Percentiles rank a stretch among this genome's conserved stretches.
phyloP scores from a whole-genome alignment of 345 rosid species.

The Cardamine resedifolia region DNA sequence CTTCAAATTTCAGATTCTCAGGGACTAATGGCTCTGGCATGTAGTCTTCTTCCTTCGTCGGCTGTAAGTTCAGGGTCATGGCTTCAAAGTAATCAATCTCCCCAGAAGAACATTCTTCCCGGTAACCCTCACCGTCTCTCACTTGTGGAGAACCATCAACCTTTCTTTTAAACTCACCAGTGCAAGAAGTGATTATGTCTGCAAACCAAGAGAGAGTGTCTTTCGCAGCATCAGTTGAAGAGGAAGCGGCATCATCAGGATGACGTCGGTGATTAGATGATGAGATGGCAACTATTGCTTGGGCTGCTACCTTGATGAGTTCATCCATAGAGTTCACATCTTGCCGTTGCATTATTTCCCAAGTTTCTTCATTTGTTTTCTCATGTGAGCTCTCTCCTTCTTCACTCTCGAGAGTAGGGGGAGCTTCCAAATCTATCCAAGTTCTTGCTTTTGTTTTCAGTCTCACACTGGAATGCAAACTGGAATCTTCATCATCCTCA shows the following conservation, averaged over 20 bases:
- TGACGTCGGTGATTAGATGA: constrained; percentile 26
- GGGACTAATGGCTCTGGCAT: constrained; percentile 77
- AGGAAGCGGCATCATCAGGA: constrained; percentile 35
- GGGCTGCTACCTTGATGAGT: constrained; percentile 45
- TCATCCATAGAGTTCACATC: constrained; percentile 27
- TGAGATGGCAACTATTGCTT: constrained; percentile 65
- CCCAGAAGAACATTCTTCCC: constrained; percentile 33
- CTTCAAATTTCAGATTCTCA: constrained; percentile 55
- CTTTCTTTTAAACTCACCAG: constrained; percentile 15
- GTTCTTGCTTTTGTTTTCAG: constrained; percentile 38
- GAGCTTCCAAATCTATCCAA: constrained; percentile 67
- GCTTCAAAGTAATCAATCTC: constrained; percentile 65
- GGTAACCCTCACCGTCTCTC: constrained; percentile 21
- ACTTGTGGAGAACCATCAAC: constrained; percentile 22
- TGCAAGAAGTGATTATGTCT: constrained; percentile 39
- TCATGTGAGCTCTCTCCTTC: constrained; percentile 35
- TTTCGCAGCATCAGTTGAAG: constrained; percentile 32
- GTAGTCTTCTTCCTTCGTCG: constrained; percentile 54
- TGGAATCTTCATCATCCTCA: constrained; percentile 46
- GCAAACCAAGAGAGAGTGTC: constrained; percentile 64
- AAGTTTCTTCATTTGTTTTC: constrained; percentile 25
- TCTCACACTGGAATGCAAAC: constrained; percentile 31
- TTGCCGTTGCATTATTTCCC: constrained; percentile 14
- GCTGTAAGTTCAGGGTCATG: constrained; percentile 58
- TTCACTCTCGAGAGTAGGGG: constrained; percentile 41